Evolutionary conservation across 164 flowering plant species (phyloP), one percentile per base, ranked within the genome.

Genomic region (Aristolochia fimbriata): DNA sequence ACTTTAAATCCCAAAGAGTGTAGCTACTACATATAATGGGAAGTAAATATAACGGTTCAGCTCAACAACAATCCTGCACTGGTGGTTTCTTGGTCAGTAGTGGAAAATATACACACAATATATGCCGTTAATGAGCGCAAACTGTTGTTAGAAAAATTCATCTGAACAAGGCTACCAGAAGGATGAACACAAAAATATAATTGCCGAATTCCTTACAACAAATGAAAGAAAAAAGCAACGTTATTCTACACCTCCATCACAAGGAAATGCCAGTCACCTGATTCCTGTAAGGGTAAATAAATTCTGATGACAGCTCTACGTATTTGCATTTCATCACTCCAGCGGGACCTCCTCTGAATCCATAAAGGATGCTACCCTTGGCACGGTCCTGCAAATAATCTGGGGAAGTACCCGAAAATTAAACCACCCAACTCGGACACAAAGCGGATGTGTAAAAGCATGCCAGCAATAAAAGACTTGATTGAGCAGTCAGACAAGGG

Each of bases 281-380:
- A 78, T 93, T 93, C 69, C 98, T 82, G 75, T 87, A 93, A 0
- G 97, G 99, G 51, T 86, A 80, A 45, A 93, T 80, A 62, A 66
- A 88, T 1, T 93, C 99, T 3, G 91, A 5, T 15, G 74, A 80
- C 67, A 93, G 64, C 56, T 82, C 91, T 2, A 85, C 80, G 61
- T 88, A 90, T 69, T 93, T 93, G 75, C 96, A 65, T 70, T 81
- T 90, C 99, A 93, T 93, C 75, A 93, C 83, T 57, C 98, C 98
- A 64, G 97, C 97, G 46, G 99, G 99, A 52, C 99, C 97, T 47
- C 99, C 99, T 62, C 70, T 84, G 71, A 93, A 93, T 7, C 99
- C 99, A 71, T 86, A 90, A 51, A 93, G 43, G 19, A 72, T 74
- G 73, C 97, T 90, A 6, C 96, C 99, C 55, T 77, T 79, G 1